A percentile compares a stretch with the other conserved stretches of the same genome.
These are phyloP conservation scores for Zymoseptoria pseudotritici DNA, from an alignment of 2,329 filamentous ascomycete genomes.

Conservation along the genomic window DNA sequence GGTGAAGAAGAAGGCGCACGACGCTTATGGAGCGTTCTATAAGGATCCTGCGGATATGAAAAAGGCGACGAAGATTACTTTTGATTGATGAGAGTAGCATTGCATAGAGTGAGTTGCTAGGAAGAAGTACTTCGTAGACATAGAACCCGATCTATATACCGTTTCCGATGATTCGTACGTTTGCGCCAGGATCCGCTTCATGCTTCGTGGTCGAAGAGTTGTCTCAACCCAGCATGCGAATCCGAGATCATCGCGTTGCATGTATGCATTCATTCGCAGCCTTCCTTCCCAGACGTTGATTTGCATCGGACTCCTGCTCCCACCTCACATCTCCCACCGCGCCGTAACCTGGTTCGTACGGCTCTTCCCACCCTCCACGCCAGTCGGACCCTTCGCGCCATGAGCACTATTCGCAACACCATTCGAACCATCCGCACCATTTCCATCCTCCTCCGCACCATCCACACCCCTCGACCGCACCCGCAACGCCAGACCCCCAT, in stretches of 20 bases:
- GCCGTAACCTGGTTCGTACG: not conserved
- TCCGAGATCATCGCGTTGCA: too few relatives aligned
- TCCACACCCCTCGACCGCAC: conserved; percentile 8
- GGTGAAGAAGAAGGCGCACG: conserved; percentile 97
- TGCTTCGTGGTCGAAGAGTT: too few relatives aligned
- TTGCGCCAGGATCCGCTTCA: too few relatives aligned
- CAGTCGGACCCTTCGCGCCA: too few relatives aligned
- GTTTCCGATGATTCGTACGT: too few relatives aligned
- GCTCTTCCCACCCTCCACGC: not conserved
- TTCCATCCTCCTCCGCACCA: not conserved
- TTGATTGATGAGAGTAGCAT: conserved; percentile 47
- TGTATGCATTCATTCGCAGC: too few relatives aligned
- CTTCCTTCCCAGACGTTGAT: too few relatives aligned
- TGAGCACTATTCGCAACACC: too few relatives aligned
- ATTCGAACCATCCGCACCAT: not conserved
- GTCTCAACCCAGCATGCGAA: too few relatives aligned
- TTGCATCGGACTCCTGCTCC: too few relatives aligned
- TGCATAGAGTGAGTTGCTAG: not conserved
- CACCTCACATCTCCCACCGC: not conserved
- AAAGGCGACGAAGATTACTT: conserved; percentile 85
- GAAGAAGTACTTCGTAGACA: too few relatives aligned
- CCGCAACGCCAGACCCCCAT: conserved; percentile 15
- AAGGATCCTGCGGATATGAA: conserved; percentile 80
- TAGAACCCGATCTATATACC: too few relatives aligned
- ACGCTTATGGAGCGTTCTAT: conserved; percentile 90